These are phyloP conservation scores for Deinandra increscens DNA, from an alignment of 129 eudicot genomes.

Conservation along the genomic window DNA sequence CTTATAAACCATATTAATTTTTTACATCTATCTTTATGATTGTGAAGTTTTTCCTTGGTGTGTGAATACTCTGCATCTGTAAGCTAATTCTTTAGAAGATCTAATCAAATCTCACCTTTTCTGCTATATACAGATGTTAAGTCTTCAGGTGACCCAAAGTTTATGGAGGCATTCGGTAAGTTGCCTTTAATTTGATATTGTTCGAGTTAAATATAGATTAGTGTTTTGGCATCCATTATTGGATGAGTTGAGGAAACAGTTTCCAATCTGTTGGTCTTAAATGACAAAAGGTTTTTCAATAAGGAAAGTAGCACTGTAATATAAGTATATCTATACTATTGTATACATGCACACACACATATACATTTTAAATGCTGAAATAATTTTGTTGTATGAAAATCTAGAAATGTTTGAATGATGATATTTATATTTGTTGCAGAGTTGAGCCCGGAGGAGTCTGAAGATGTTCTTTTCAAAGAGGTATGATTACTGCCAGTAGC, in stretches of 20 bases:
- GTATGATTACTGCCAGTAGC: slow-evolving; percentile 36
- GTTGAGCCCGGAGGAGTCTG: slow-evolving; percentile 95
- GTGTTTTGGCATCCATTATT: slow-evolving; percentile 11
- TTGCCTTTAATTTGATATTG: slow-evolving; percentile 12
- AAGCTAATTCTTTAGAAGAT: slow-evolving; percentile 15
- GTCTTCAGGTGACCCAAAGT: slow-evolving; percentile 86
- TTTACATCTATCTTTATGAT: slow-evolving; percentile 1
- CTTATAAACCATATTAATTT: background rate
- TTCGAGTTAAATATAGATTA: background rate
- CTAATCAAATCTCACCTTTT: slow-evolving; percentile 9
- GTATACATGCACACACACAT: background rate
- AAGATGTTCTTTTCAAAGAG: slow-evolving; percentile 99
- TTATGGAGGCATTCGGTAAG: slow-evolving; percentile 89
- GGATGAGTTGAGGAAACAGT: background rate
- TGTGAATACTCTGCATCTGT: background rate
- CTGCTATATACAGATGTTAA: slow-evolving; percentile 61
- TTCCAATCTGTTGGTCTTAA: slow-evolving; percentile 12
- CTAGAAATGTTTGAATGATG: slow-evolving; percentile 20
- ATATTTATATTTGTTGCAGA: slow-evolving; percentile 49
- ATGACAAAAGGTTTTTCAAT: background rate
- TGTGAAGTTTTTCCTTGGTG: background rate
- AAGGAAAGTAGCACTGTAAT: background rate
- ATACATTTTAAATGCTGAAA: background rate
- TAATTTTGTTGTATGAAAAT: background rate
- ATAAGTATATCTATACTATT: background rate